Base-by-base conservation (phyloP, 768 basidiomycete species). In the Leccinum aurantiacum region DNA sequence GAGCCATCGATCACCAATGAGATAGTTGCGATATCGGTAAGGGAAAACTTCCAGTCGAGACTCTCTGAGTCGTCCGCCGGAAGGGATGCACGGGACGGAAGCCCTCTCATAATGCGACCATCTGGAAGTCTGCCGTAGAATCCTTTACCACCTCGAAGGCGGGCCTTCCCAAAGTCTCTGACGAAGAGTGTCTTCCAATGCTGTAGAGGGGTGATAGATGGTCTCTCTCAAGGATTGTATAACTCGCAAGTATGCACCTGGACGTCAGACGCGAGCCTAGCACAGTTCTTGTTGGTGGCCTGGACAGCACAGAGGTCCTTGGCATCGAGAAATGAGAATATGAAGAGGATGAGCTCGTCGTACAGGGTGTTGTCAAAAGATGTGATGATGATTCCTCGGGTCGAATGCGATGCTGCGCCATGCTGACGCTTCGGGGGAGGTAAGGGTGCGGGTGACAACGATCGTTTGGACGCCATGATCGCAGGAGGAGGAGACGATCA, bases 1-100 rank as follows among this genome's bases (percentile, higher is more conserved):
- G n/a, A n/a, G n/a, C n/a, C n/a, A n/a, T n/a, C n/a, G n/a, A n/a
- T n/a, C n/a, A n/a, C n/a, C n/a, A n/a, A n/a, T n/a, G n/a, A n/a
- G n/a, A n/a, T n/a, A n/a, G n/a, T n/a, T n/a, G n/a, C n/a, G n/a
- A n/a, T n/a, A n/a, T n/a, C n/a, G n/a, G n/a, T n/a, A n/a, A n/a
- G n/a, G n/a, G n/a, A n/a, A n/a, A n/a, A 89, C 72, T 90, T 91
- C 90, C 90, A 93, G 68, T 90, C 83, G 31, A 76, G 69, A 37
- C 73, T 70, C 51, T 61, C 58, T 14, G 50, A 7, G 19, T 74
- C 68, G 19, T 77, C 74, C 31, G 67, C 66, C 60, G 74, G 63
- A 46, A 57, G 44, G 31, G 63, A 63, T 5, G 77, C 81, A 69
- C 86, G 74, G 27, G 78, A 79, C 11, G 89, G 89, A 29, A 92